Evolutionary conservation across 2,329 filamentous ascomycete genomes (phyloP).

Genomic region (Spiromastix sp.): DNA sequence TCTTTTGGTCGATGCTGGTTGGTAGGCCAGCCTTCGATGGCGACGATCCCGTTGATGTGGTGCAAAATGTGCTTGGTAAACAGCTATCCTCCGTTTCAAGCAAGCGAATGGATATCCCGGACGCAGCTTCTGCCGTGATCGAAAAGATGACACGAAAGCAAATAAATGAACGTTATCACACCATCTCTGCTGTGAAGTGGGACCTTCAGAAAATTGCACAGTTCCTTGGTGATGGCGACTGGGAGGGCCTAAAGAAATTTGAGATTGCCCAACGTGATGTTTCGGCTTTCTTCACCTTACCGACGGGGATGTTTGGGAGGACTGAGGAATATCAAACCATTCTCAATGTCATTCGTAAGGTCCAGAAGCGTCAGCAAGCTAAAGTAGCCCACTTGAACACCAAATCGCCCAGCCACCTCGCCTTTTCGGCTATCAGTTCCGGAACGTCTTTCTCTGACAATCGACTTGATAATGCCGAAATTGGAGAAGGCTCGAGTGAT

Average conservation of each 20-base stretch:
- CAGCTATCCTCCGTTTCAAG: slow-evolving; percentile 67
- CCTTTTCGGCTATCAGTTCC: slow-evolving; percentile 41
- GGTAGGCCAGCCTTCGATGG: slow-evolving; percentile 73
- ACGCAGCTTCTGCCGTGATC: slow-evolving; percentile 70
- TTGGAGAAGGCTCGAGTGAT: slow-evolving; percentile 45
- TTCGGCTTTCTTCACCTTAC: slow-evolving; percentile 84
- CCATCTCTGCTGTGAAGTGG: slow-evolving; percentile 72
- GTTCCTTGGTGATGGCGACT: slow-evolving; percentile 65
- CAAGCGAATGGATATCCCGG: slow-evolving; percentile 72
- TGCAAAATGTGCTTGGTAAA: slow-evolving; percentile 76
- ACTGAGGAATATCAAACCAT: slow-evolving; percentile 61
- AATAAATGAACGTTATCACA: slow-evolving; percentile 80
- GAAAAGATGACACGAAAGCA: slow-evolving; percentile 88
- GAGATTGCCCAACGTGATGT: slow-evolving; percentile 74
- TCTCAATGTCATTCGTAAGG: slow-evolving; percentile 63
- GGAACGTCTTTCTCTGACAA: slow-evolving; percentile 43
- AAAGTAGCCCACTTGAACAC: slow-evolving; percentile 21
- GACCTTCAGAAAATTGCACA: slow-evolving; percentile 67
- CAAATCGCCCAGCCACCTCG: slow-evolving; percentile 26
- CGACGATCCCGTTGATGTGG: slow-evolving; percentile 72
- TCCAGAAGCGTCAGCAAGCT: slow-evolving; percentile 53
- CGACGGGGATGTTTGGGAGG: slow-evolving; percentile 70
- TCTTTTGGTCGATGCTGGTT: slow-evolving; percentile 79
- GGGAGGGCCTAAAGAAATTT: slow-evolving; percentile 60
- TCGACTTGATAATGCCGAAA: slow-evolving; percentile 37